These are phyloP conservation scores for Tremella mesenterica DNA, from an alignment of 768 basidiomycete species.

Conservation along the genomic window DNA sequence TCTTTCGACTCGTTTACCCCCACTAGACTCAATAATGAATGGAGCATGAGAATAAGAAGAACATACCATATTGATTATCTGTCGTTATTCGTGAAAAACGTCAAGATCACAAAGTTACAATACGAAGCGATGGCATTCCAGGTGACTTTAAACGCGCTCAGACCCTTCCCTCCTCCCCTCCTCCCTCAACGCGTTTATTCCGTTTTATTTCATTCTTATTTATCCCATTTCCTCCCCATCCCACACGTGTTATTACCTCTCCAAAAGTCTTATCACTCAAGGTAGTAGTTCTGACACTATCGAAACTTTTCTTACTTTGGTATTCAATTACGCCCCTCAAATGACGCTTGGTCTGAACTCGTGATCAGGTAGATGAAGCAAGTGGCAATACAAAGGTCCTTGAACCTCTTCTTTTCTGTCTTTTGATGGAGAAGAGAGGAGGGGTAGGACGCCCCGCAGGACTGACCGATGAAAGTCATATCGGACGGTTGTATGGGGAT, in stretches of 20 bases:
- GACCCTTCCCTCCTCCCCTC: neutral
- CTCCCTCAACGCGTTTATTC: neutral
- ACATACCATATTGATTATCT: constrained; percentile 1
- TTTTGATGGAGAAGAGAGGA: neutral
- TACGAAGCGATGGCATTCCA: neutral
- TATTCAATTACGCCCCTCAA: constrained; percentile 1
- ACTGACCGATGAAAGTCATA: constrained; percentile 8
- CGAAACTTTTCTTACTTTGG: neutral
- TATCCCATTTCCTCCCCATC: neutral
- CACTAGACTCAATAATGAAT: neutral
- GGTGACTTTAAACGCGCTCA: neutral
- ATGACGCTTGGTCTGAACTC: neutral
- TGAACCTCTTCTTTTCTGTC: neutral
- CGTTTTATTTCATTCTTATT: neutral
- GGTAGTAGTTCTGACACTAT: neutral
- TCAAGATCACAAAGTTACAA: neutral
- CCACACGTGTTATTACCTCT: no score
- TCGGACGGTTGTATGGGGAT: constrained; percentile 25
- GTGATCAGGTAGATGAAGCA: neutral
- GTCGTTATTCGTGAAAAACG: neutral
- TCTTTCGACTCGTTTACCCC: no score
- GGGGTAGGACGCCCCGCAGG: constrained; percentile 22
- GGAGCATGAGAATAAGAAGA: neutral
- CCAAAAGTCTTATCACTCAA: neutral
- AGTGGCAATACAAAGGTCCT: neutral